Percentiles rank a stretch among this genome's conserved stretches.
Evolutionary conservation across 768 basidiomycete genomes (phyloP).

Genomic region (Sporobolomyces phaffii): DNA sequence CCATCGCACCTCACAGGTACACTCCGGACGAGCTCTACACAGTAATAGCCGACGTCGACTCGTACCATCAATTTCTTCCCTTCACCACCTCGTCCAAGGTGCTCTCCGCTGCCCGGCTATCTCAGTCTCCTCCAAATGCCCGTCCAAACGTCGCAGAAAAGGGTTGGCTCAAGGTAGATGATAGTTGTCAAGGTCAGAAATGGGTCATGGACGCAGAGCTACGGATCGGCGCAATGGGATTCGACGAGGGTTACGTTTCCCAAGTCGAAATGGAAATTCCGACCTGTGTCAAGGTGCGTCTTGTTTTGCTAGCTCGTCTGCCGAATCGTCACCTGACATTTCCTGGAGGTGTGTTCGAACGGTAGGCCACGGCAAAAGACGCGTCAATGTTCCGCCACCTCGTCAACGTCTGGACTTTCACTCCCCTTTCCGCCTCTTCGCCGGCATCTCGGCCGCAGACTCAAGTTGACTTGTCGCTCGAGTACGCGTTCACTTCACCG

Average conservation of each 20-base stretch:
- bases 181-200: conserved; percentile 43
- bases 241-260: conserved; percentile 81
- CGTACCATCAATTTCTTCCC: conserved; percentile 80
- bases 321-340: neutral
- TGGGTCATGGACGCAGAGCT: conserved; percentile 67
- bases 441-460: conserved; percentile 55
- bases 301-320: neutral
- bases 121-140: neutral
- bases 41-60: conserved; percentile 77
- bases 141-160: neutral
- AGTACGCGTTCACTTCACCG: conserved; percentile 80
- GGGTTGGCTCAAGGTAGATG: conserved; percentile 36
- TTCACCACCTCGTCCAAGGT: conserved; percentile 74
- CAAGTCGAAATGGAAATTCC: conserved; percentile 71
- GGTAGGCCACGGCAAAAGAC: conserved; percentile 64
- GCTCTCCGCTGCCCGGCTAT: conserved; percentile 45
- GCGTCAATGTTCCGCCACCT: conserved; percentile 69
- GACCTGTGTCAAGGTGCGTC: conserved; percentile 68
- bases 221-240: conserved; percentile 76
- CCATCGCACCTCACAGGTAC: conserved; percentile 50
- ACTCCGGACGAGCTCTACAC: conserved; percentile 69
- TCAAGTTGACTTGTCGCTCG: conserved; percentile 73
- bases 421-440: conserved; percentile 54
- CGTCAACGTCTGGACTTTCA: conserved; percentile 67
- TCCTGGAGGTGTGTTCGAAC: neutral